A percentile compares a stretch with the other conserved stretches of the same genome.
phyloP scores from a whole-genome alignment of 805 yeast genomes.

The Candida xyloterini region DNA sequence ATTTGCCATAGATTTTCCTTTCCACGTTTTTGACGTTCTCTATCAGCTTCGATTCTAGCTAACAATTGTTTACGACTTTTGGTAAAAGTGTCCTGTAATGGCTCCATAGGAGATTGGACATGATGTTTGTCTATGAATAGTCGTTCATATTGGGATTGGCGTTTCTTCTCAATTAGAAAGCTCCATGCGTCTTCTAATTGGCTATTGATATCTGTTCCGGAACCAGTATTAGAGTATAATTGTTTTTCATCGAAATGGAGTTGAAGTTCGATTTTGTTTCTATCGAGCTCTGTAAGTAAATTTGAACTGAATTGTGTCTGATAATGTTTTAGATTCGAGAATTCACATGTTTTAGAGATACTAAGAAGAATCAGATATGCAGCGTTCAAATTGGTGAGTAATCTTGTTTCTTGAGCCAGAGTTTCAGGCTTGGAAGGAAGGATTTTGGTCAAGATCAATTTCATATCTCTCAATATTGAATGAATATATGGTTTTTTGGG shows the following conservation, averaged over 20 bases:
- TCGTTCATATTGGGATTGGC: constrained; percentile 52
- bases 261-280: constrained; percentile 27
- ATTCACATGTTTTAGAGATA: constrained; percentile 24
- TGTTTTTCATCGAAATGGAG: constrained; percentile 33
- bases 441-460: constrained; percentile 33
- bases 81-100: constrained; percentile 13
- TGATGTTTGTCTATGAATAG: constrained; percentile 36
- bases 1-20: constrained; percentile 82
- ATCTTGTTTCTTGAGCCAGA: constrained; percentile 17
- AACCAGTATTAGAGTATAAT: constrained; percentile 7
- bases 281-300: constrained; percentile 38
- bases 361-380: constrained; percentile 25
- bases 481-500: constrained; percentile 16
- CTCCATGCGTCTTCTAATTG: constrained; percentile 39
- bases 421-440: constrained; percentile 31
- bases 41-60: constrained; percentile 84
- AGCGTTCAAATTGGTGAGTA: constrained; percentile 30
- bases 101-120: constrained; percentile 19
- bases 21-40: constrained; percentile 83
- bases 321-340: constrained; percentile 19
- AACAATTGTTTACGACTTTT: constrained; percentile 49
- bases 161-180: constrained; percentile 42
- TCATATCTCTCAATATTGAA: constrained; percentile 33
- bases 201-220: not conserved
- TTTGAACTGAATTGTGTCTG: constrained; percentile 33